These are phyloP conservation scores for Corynascus novoguineensis DNA, from an alignment of 495 filamentous ascomycete genomes.

Conservation along the genomic window DNA sequence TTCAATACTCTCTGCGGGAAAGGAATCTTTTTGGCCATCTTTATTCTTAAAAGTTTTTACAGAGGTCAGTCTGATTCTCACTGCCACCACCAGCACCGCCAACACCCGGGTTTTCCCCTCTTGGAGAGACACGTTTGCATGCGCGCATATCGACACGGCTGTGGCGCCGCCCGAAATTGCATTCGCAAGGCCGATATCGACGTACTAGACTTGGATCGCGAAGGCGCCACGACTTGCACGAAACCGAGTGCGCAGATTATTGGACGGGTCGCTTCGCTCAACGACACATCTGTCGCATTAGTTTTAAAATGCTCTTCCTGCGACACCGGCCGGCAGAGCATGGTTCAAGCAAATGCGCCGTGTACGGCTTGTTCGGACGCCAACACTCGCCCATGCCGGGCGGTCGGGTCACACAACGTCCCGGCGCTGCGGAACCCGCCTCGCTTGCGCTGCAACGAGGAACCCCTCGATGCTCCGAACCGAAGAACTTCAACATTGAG, in stretches of 20 bases:
- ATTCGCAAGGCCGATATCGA: background rate
- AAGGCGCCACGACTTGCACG: background rate
- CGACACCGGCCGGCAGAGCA: background rate
- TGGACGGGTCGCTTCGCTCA: background rate
- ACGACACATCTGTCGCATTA: background rate
- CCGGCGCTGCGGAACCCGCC: background rate
- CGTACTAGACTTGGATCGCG: background rate
- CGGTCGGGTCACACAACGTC: slow-evolving; percentile 10
- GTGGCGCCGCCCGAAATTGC: background rate
- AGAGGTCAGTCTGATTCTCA: slow-evolving; percentile 19
- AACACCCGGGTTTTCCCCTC: background rate
- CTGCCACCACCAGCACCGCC: background rate
- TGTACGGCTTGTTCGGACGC: background rate
- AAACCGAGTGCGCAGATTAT: slow-evolving; percentile 1
- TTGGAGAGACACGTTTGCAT: slow-evolving; percentile 14
- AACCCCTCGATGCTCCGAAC: background rate
- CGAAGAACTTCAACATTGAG: background rate
- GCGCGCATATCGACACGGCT: background rate
- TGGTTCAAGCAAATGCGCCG: background rate
- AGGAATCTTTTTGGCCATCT: background rate
- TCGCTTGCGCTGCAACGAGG: background rate
- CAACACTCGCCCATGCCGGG: background rate
- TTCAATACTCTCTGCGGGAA: background rate
- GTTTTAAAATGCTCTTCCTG: background rate
- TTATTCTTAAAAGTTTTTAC: slow-evolving; percentile 7